phyloP scores from a whole-genome alignment of 768 basidiomycete genomes.

The Mycena sanguinolenta region DNA sequence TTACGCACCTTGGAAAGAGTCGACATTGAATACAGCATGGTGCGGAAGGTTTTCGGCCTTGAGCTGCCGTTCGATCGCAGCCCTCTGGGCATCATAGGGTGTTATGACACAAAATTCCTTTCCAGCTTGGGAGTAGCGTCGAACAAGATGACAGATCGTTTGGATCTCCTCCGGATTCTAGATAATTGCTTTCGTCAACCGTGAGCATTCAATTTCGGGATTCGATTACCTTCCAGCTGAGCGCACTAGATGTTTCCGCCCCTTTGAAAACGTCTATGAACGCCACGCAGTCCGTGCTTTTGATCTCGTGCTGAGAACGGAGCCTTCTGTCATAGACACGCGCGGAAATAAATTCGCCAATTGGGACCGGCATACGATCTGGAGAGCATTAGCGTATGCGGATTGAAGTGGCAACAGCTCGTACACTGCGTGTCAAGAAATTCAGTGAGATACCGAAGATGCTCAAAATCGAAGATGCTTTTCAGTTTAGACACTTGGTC shows the following conservation, averaged over 20 bases:
- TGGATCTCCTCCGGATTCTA: slow-evolving; percentile 60
- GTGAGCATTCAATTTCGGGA: slow-evolving; percentile 37
- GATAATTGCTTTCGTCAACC: too few species aligned
- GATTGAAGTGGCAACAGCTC: slow-evolving; percentile 35
- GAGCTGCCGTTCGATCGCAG: slow-evolving; percentile 30
- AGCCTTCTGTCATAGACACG: too few species aligned
- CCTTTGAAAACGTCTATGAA: slow-evolving; percentile 54
- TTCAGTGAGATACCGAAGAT: slow-evolving; percentile 47
- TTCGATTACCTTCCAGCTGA: slow-evolving; percentile 55
- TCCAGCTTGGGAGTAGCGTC: too few species aligned
- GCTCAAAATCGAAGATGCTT: slow-evolving; percentile 63
- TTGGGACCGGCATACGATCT: too few species aligned
- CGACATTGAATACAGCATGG: slow-evolving; percentile 59
- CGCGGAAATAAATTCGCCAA: too few species aligned
- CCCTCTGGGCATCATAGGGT: slow-evolving; percentile 59
- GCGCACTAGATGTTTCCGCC: slow-evolving; percentile 51
- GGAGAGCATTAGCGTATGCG: neutral
- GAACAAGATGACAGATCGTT: too few species aligned
- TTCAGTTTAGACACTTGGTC: slow-evolving; percentile 40
- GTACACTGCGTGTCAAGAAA: slow-evolving; percentile 66
- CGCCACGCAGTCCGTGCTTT: too few species aligned
- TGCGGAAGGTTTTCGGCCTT: slow-evolving; percentile 38
- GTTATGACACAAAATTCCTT: too few species aligned
- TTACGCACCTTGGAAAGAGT: slow-evolving; percentile 47
- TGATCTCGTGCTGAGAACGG: too few species aligned